Evolutionary conservation across 1,284 basidiomycete species (phyloP).

Genomic region (Afroboletus lepidellus): DNA sequence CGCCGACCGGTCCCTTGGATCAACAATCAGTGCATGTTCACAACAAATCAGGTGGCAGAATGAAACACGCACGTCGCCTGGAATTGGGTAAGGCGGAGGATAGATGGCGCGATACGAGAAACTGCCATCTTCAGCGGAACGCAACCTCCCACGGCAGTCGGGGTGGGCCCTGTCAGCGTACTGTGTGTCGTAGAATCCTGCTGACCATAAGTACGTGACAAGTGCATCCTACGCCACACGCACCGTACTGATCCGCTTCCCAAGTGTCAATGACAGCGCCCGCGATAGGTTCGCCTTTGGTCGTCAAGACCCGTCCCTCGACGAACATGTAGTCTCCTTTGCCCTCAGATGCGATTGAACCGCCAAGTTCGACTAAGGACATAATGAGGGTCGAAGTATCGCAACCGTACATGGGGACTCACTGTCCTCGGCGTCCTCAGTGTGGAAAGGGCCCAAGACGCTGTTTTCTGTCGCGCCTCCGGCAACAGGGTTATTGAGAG

Average conservation of each 20-base stretch:
- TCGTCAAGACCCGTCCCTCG: slow-evolving; percentile 66
- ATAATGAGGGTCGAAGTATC: neutral
- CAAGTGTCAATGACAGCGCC: slow-evolving; percentile 77
- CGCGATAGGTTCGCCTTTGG: slow-evolving; percentile 65
- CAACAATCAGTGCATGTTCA: slow-evolving; percentile 5
- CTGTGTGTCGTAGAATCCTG: slow-evolving; percentile 63
- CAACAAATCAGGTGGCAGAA: neutral
- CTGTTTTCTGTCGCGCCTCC: slow-evolving; percentile 70
- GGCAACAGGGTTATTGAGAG: slow-evolving; percentile 71
- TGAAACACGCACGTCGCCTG: slow-evolving; percentile 56
- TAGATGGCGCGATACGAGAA: slow-evolving; percentile 77
- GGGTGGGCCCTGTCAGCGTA: slow-evolving; percentile 59
- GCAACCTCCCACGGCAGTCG: slow-evolving; percentile 77
- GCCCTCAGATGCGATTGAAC: slow-evolving; percentile 73
- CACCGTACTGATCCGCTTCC: slow-evolving; percentile 79
- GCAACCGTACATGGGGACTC: slow-evolving; percentile 26
- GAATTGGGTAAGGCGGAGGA: slow-evolving; percentile 79
- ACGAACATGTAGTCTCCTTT: slow-evolving; percentile 84
- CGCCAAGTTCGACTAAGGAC: slow-evolving; percentile 52
- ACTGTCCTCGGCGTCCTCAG: slow-evolving; percentile 77
- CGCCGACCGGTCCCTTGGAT: slow-evolving; percentile 68
- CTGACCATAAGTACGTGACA: neutral
- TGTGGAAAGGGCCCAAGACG: slow-evolving; percentile 84
- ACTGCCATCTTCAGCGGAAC: slow-evolving; percentile 59
- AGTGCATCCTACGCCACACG: slow-evolving; percentile 8